phyloP scores from a whole-genome alignment of 2,329 filamentous ascomycete species.

The Talaromyces atroroseus region DNA sequence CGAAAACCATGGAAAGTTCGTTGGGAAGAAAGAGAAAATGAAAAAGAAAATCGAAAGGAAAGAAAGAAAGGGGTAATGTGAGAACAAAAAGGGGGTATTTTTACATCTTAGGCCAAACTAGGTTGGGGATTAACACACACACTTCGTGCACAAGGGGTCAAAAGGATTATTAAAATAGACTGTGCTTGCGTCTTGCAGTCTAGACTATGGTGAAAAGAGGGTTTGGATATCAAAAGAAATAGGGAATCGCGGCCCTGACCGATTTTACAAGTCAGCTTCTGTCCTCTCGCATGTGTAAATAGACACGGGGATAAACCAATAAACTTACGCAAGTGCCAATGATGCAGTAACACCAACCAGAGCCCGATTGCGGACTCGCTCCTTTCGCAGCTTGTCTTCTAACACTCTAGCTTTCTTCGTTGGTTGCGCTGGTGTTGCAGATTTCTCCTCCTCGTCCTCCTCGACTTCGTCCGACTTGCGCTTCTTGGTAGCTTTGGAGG shows the following conservation, averaged over 20 bases:
- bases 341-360: constrained; percentile 81
- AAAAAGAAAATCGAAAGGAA: background rate
- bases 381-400: constrained; percentile 74
- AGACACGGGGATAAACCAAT: background rate
- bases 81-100: constrained; percentile 12
- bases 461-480: constrained; percentile 69
- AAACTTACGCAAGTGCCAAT: constrained; percentile 80
- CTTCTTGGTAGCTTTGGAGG: constrained; percentile 50
- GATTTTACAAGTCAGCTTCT: background rate
- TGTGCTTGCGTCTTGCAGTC: constrained; percentile 4
- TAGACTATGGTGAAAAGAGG: constrained; percentile 4
- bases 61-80: background rate
- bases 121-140: background rate
- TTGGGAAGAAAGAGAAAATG: background rate
- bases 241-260: constrained; percentile 42
- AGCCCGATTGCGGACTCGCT: constrained; percentile 79
- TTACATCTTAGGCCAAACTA: constrained; percentile 13
- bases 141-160: constrained; percentile 1
- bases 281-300: background rate
- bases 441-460: constrained; percentile 41
- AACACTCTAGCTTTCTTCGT: constrained; percentile 66
- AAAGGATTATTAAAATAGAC: constrained; percentile 11
- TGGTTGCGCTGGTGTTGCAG: constrained; percentile 40
- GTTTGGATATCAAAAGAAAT: constrained; percentile 35
- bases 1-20: background rate